Evolutionary conservation across 1,284 basidiomycete genomes (phyloP), one percentile per base, ranked within the genome.

Genomic region (Sanguinoderma infundibulare): DNA sequence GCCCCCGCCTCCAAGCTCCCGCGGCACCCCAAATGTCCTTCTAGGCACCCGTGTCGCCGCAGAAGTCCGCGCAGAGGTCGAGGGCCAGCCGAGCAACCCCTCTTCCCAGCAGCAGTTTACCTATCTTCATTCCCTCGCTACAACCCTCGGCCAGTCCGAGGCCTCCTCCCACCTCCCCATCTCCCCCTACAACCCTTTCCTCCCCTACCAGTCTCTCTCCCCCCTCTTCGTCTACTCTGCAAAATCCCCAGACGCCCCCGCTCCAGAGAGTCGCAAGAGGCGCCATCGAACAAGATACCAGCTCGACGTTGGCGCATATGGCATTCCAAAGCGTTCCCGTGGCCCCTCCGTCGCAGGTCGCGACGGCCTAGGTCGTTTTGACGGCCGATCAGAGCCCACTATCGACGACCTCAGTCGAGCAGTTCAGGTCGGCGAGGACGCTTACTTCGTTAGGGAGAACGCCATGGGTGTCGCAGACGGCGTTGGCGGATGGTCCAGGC

Each of bases 381-480:
- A 55, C n/a, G 57, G 55, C 35, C 66, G 66, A n/a, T 34, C 53
- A 35, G 64, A 62, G 34, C 57, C 67, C 24, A 39, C 57, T 20
- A 57, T 61, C 7, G 75, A 79, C 28, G 75, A 75, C 5, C 75
- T 81, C 36, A 74, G 75, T 39, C 73, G 79, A 5, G 84, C 91
- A 0, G 89, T 92, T 0, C 90, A 92, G 70, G 89, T 95, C 8
- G 93, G 92, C 55, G 92, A 95, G 71, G 92, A 95, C 70, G 90
- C 91, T 9, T 96, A 95, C 73, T 96, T 96, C 66, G 78, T 96
- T 4, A 80, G 88, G 9, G 84, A 86, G 62, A 92, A 95, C 68
- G 91, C 92, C 6, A 87, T 96, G 77, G 94, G 94, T 17, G 90
- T 96, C 2, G 93, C 94, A 10, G 94, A 96, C 71, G 94, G 94